phyloP scores from a whole-genome alignment of 2,329 filamentous ascomycete genomes.

The Xylariaceae sp. region DNA sequence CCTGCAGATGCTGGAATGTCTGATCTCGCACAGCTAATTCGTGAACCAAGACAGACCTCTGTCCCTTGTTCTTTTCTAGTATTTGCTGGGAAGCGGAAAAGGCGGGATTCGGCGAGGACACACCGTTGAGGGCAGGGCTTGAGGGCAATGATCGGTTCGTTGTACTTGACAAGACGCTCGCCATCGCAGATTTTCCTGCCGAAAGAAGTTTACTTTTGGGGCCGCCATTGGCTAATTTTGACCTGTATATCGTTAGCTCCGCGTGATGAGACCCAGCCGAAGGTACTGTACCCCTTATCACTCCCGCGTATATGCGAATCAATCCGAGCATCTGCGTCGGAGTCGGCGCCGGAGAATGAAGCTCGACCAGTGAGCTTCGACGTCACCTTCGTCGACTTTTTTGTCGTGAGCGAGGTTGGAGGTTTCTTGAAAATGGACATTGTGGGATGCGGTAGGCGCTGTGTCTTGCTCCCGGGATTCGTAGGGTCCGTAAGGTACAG shows the following conservation, averaged over 20 bases:
- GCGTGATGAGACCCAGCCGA: constrained; percentile 12
- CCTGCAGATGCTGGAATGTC: constrained; percentile 43
- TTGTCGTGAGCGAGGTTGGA: constrained; percentile 15
- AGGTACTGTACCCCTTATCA: constrained; percentile 39
- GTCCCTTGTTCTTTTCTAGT: constrained; percentile 49
- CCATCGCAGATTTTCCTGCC: constrained; percentile 36
- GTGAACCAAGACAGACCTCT: constrained; percentile 51
- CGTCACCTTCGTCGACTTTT: constrained; percentile 29
- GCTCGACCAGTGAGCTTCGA: constrained; percentile 32
- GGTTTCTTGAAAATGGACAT: constrained; percentile 46
- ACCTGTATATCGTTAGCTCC: constrained; percentile 34
- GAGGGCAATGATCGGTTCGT: constrained; percentile 44
- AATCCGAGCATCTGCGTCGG: constrained; percentile 28
- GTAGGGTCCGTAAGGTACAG: constrained; percentile 51
- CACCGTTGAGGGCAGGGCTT: constrained; percentile 52
- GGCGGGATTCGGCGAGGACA: constrained; percentile 49
- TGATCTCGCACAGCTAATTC: constrained; percentile 53
- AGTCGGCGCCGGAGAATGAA: constrained; percentile 37
- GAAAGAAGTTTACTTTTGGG: constrained; percentile 29
- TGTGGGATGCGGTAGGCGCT: constrained; percentile 44
- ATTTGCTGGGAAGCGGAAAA: constrained; percentile 47
- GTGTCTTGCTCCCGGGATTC: constrained; percentile 41
- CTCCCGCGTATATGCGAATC: constrained; percentile 30
- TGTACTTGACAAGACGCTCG: constrained; percentile 38
- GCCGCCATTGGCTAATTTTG: constrained; percentile 34